phyloP scores from a whole-genome alignment of 1,284 basidiomycete species.

The Leucoagaricus sp. region DNA sequence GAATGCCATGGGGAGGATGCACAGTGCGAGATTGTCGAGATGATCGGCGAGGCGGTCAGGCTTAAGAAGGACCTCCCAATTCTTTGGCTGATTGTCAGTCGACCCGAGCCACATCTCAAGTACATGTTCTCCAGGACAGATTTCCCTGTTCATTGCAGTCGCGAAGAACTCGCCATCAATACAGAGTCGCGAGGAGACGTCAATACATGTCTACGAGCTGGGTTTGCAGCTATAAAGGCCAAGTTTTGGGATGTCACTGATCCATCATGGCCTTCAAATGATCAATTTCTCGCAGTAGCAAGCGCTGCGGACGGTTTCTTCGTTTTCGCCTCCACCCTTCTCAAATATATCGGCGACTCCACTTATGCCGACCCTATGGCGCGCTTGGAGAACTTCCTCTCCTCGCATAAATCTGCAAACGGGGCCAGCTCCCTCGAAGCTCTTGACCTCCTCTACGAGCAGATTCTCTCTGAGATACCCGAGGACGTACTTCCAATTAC shows the following conservation, averaged over 20 bases:
- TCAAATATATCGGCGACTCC: neutral
- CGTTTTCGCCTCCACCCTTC: neutral
- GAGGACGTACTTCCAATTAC: neutral
- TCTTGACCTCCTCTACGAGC: neutral
- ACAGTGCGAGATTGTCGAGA: neutral
- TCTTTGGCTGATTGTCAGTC: constrained; percentile 1
- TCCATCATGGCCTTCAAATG: neutral
- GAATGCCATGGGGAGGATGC: constrained; percentile 1
- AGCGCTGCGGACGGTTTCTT: neutral
- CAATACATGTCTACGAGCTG: neutral
- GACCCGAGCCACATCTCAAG: constrained; percentile 1
- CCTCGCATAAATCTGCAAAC: neutral
- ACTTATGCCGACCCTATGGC: neutral
- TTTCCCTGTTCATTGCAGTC: neutral
- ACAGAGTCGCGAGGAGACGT: neutral
- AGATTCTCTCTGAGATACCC: neutral
- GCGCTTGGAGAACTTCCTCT: neutral
- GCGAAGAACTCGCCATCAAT: neutral
- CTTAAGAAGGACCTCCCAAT: neutral
- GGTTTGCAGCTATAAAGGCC: neutral
- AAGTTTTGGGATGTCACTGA: neutral
- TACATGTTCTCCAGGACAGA: neutral
- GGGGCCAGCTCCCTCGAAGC: neutral
- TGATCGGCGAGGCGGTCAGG: neutral
- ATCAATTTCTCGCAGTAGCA: neutral